Evolutionary conservation across 306 rosid genomes (phyloP), one percentile per base, ranked within the genome.

Genomic region (Dryas drummondii): DNA sequence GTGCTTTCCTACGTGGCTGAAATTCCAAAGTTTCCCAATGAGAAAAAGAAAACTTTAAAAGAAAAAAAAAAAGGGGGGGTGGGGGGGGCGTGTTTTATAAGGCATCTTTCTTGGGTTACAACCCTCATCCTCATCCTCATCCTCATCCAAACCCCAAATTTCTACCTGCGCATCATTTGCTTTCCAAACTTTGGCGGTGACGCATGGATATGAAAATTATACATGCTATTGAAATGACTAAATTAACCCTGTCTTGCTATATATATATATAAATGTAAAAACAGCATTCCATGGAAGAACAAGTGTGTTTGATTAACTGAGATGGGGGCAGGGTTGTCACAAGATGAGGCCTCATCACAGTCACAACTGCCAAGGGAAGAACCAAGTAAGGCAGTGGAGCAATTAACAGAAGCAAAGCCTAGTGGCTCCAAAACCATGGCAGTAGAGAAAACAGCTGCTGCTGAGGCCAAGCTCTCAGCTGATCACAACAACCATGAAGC

Each of bases 291-390:
- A 63, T 4, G 46, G 46, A 16, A 63, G 59, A 42, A 22, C 22
- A 22, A 71, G n/a, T 5, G 44, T 5, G 44, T 41, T 47, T 4
- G 55, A 46, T 22, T 22, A 22, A 57, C 3, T 32, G 54, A 79
- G 16, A 84, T 84, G 87, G 87, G 87, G 3, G 2, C 32, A 1
- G 41, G 68, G 12, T 58, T 56, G 74, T 84, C 87, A 60, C 66
- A 68, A 76, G 77, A 60, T 22, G 73, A 68, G 60, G 79, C 44
- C 60, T 47, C 76, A 7, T 60, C 66, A 40, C 73, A 68, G 71
- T 4, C 61, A 2, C 71, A 61, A 56, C 78, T 16, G 70, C 73
- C 12, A 50, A 62, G 41, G n/a, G 22, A 3, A 12, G 51, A 59
- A 67, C 37, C 66, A 7, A 72, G 26, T 52, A 32, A 61, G 7